Evolutionary conservation across 371 early-diverging fungal species (phyloP).

Genomic region (Haplosporangium sp.): DNA sequence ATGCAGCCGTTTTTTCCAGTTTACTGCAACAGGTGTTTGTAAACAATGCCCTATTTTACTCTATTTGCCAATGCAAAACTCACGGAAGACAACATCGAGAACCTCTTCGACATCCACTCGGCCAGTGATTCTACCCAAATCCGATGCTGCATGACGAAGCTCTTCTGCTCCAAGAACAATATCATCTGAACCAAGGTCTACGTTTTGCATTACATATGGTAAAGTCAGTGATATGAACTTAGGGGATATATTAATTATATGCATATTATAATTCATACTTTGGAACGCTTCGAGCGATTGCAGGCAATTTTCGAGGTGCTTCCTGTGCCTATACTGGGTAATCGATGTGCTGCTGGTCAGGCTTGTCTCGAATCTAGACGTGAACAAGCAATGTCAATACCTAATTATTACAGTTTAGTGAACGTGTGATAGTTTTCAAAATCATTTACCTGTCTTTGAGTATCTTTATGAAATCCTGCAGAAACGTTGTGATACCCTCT

Average conservation of each 20-base stretch:
- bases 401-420: background rate
- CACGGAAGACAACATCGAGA: slow-evolving; percentile 80
- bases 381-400: background rate
- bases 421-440: background rate
- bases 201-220: background rate
- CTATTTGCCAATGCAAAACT: slow-evolving; percentile 90
- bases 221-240: background rate
- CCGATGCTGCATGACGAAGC: slow-evolving; percentile 76
- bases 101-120: slow-evolving; percentile 81
- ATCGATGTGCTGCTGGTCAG: slow-evolving; percentile 63
- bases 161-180: slow-evolving; percentile 86
- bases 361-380: slow-evolving; percentile 64
- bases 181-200: slow-evolving; percentile 56
- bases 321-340: slow-evolving; percentile 82
- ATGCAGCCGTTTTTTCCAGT: background rate
- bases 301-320: slow-evolving; percentile 74
- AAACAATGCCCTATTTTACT: background rate
- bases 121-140: slow-evolving; percentile 83
- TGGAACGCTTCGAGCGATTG: slow-evolving; percentile 64
- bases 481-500: slow-evolving; percentile 67
- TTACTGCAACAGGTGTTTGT: background rate
- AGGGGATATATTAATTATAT: too few relatives aligned
- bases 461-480: slow-evolving; percentile 63
- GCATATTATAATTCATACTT: slow-evolving; percentile 53
- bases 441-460: slow-evolving; percentile 64